These are phyloP conservation scores for Quercus berberidifolia DNA, from an alignment of 306 rosid genomes.

Conservation along the genomic window DNA sequence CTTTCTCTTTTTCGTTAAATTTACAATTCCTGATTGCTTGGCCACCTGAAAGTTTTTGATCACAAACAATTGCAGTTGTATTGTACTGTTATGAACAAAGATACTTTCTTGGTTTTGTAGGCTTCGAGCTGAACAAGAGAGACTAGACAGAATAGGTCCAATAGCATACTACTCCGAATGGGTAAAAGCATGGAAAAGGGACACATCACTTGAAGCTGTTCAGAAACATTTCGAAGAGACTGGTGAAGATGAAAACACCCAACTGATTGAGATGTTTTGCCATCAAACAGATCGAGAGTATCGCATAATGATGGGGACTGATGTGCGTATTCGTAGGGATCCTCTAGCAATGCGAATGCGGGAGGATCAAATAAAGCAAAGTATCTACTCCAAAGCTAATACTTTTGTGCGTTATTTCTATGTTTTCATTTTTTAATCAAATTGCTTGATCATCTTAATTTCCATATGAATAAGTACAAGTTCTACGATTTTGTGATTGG, in stretches of 20 bases:
- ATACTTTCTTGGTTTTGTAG: conserved; percentile 34
- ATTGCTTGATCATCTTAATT: conserved; percentile 11
- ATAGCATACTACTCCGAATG: conserved; percentile 89
- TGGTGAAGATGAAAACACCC: conserved; percentile 82
- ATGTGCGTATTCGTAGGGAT: conserved; percentile 75
- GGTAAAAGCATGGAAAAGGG: conserved; percentile 91
- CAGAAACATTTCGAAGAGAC: conserved; percentile 92
- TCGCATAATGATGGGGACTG: conserved; percentile 99
- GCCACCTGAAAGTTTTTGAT: conserved; percentile 17
- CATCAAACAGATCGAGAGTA: conserved; percentile 88
- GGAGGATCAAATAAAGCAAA: conserved; percentile 97
- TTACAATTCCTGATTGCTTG: conserved; percentile 13
- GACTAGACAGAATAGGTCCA: conserved; percentile 57
- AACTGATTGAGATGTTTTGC: conserved; percentile 78
- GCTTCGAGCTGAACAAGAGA: conserved; percentile 84
- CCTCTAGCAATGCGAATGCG: conserved; percentile 95
- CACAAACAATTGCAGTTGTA: not conserved
- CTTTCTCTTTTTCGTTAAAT: conserved; percentile 7
- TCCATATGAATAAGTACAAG: not conserved
- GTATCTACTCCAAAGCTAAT: conserved; percentile 47
- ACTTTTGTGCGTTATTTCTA: conserved; percentile 22
- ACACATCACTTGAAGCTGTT: conserved; percentile 79
- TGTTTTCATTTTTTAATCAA: conserved; percentile 15
- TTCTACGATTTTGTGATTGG: not conserved
- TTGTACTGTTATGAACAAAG: not conserved